phyloP scores from a whole-genome alignment of 2,329 filamentous ascomycete genomes.

The Sporothrix inflata region DNA sequence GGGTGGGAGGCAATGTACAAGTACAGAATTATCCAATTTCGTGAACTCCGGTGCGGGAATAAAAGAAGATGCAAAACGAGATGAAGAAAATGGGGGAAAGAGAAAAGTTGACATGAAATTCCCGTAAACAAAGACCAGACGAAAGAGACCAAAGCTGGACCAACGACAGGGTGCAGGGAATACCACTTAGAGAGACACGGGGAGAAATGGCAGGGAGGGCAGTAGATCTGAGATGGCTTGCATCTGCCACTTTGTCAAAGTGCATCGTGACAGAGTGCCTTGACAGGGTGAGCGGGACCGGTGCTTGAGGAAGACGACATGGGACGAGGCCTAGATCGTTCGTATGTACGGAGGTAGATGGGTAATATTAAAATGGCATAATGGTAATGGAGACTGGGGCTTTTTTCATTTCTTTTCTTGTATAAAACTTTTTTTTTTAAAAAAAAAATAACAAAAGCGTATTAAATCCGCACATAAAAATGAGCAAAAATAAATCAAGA shows the following conservation, averaged over 20 bases:
- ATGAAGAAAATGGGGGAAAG: not conserved
- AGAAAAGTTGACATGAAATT: not conserved
- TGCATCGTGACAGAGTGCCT: not conserved
- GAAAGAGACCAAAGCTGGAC: not conserved
- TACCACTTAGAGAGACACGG: not conserved
- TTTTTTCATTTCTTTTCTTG: not conserved
- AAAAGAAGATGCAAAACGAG: not conserved
- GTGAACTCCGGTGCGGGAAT: not conserved
- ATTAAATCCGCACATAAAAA: not conserved
- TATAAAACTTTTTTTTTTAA: not conserved
- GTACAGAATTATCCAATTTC: not conserved
- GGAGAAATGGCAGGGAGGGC: not conserved
- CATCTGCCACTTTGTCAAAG: constrained; percentile 20
- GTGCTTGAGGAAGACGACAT: not conserved
- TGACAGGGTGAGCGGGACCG: not conserved
- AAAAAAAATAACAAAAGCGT: not conserved
- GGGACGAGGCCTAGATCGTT: not conserved
- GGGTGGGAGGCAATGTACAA: not conserved
- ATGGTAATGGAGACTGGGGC: not conserved
- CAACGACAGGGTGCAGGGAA: not conserved
- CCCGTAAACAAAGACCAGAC: not conserved
- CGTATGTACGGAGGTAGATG: not conserved
- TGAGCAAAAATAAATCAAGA: not conserved
- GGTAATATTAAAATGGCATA: not conserved
- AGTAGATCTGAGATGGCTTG: constrained; percentile 11